phyloP scores from a whole-genome alignment of 495 filamentous ascomycete genomes.

The Sporormia fimetaria region DNA sequence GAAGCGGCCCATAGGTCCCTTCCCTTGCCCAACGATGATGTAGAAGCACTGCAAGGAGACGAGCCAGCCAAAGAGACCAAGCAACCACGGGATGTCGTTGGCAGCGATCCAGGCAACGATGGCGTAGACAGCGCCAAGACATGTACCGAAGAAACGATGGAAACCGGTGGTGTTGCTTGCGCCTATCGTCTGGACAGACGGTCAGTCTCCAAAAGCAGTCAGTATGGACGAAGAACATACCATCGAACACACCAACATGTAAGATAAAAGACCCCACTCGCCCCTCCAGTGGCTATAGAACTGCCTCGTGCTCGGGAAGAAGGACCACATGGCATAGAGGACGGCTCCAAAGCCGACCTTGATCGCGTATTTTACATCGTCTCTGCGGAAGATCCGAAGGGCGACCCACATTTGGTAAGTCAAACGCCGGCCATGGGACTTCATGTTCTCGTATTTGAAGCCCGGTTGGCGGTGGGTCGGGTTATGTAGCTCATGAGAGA shows the following conservation, averaged over 20 bases:
- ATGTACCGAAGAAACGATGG: conserved; percentile 78
- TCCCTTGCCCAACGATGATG: conserved; percentile 70
- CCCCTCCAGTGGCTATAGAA: conserved; percentile 82
- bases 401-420: conserved; percentile 49
- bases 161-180: conserved; percentile 85
- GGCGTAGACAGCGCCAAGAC: conserved; percentile 65
- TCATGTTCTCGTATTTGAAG: conserved; percentile 19
- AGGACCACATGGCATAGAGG: conserved; percentile 77
- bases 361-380: conserved; percentile 68
- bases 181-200: conserved; percentile 54
- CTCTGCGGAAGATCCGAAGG: conserved; percentile 48
- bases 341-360: conserved; percentile 87
- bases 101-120: conserved; percentile 66
- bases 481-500: conserved; percentile 21
- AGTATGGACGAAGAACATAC: conserved; percentile 1
- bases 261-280: conserved; percentile 92
- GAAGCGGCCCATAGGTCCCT: conserved; percentile 85
- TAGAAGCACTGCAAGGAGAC: conserved; percentile 77
- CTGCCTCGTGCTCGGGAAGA: conserved; percentile 63
- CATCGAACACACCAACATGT: conserved; percentile 98
- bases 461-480: conserved; percentile 14
- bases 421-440: conserved; percentile 18
- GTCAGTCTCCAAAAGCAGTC: background rate
- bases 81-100: conserved; percentile 55
- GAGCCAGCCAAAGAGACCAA: conserved; percentile 68